phyloP scores from a whole-genome alignment of 2,329 filamentous ascomycete species.

The Trichoderma atrobrunneum region DNA sequence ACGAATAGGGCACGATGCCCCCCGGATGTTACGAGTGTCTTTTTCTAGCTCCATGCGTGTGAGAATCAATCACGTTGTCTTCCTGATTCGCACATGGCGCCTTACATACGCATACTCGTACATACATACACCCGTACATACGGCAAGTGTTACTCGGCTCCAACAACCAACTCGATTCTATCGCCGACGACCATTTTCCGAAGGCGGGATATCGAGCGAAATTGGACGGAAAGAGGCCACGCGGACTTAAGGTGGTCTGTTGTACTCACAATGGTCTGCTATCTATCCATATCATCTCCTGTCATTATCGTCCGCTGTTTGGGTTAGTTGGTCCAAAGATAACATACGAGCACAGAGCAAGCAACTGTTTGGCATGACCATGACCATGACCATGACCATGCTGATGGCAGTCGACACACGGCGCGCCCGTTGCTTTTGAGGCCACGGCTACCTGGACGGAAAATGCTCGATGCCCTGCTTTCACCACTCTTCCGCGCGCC shows the following conservation, averaged over 20 bases:
- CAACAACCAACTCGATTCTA: not conserved
- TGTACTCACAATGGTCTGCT: not conserved
- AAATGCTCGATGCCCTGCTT: not conserved
- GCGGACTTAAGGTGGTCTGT: not conserved
- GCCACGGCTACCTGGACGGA: not conserved
- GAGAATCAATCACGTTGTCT: not conserved
- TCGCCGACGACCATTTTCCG: slow-evolving; percentile 4
- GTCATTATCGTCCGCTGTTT: not conserved
- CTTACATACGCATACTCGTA: not conserved
- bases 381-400: not conserved
- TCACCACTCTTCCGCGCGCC: not conserved
- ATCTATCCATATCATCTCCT: not conserved
- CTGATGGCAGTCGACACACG: not conserved
- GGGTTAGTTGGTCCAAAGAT: not conserved
- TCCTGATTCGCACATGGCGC: slow-evolving; percentile 2
- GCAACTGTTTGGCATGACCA: not conserved
- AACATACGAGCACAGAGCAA: slow-evolving; percentile 2
- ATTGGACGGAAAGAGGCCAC: not conserved
- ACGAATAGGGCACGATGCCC: slow-evolving; percentile 7
- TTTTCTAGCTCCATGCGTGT: not conserved
- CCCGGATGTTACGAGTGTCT: not conserved
- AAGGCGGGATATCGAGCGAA: not conserved
- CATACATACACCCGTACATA: not conserved
- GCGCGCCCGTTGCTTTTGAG: not conserved
- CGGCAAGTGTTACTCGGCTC: not conserved